Base-by-base conservation (phyloP, 176 grass and related monocot genomes). In the Echinochloa phyllopogon region DNA sequence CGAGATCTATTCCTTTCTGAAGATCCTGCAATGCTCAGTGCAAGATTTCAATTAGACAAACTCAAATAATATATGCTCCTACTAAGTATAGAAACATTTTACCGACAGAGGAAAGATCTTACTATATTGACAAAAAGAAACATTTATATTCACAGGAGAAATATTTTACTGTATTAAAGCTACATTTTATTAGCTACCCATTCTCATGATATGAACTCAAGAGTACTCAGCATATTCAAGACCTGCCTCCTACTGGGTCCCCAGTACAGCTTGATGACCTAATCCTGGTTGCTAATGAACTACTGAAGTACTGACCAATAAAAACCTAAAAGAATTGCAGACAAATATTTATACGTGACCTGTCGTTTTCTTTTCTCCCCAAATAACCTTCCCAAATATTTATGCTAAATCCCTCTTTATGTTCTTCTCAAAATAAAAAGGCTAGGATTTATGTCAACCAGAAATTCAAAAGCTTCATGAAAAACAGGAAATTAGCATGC, bases 1-100 rank as follows among this genome's bases (percentile, higher is more conserved):
- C 96, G 77, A 89, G 96, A 94, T 99, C 93, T 87, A 99, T 76
- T 82, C 93, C 96, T 74, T 94, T 94, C 87, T 96, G 93, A 83
- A 96, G 88, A 86, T 99, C 93, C 91, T 96, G 83, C 49, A 33
- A 62, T 60, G 81, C 68, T 50, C 41, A 79, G 42, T 73, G 39
- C n/a, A 90, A 73, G 65, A 82, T 4, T 83, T 66, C 24, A 15
- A 86, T 83, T 49, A 79, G 48, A 29, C 9, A 70, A 53, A 15
- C 29, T 41, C 41, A 64, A 75, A 9, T 1, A 42, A 64, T 47
- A 77, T 57, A 82, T 33, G 5, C 18, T 65, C 1, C 9, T 79
- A 24, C 51, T 47, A 70, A 57, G 36, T 64, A 72, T 6, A 38
- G 21, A 81, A 62, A 90, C 40, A 44, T 40, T 76, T 60, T 72